Base-by-base conservation (phyloP, 176 grass and related monocot genomes). In the Musa schizocarpa region DNA sequence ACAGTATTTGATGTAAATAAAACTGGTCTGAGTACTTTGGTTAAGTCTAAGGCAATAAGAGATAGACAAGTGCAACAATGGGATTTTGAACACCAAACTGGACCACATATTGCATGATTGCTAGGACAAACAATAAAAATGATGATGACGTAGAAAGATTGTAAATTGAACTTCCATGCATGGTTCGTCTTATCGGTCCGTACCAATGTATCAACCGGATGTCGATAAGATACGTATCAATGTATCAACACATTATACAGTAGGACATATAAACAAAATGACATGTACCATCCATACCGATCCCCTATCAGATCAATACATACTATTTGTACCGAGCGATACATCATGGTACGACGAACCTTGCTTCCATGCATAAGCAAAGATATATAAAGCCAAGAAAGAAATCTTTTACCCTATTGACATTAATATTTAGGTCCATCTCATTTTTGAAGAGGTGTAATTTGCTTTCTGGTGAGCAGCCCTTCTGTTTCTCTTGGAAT, bases 401-500 rank as follows among this genome's bases (percentile, higher is more conserved):
- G 34, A 43, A 43, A 43, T 43, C 3, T 43, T 43, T 43, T 43
- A 43, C 34, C 34, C 4, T 43, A 70, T 9, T 51, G 68, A 50
- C 17, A 50, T 0, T 25, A 50, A 21, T 52, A 50, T 52, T 50
- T 74, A 87, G 76, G 64, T 54, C 89, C 89, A 96, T 87, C 89
- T 89, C 83, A 51, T 92, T 61, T 67, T 50, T 50, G 68, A 57
- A 80, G 27, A 61, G 72, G 78, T 82, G 73, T 59, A 82, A 76
- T 77, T 90, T 58, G 81, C 73, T 51, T 86, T 83, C 52, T 84
- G 81, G 11, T 69, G 58, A 76, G 69, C 78, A 64, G 73, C 72
- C 53, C 83, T 53, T 86, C 83, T 85, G 69, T 24, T 88, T 81
- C 56, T 90, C 85, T 96, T 96, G 72, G 83, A 92, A 77, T 87